Base-by-base conservation (phyloP, 371 early-diverging fungal genomes). In the Lichtheimia ornata region DNA sequence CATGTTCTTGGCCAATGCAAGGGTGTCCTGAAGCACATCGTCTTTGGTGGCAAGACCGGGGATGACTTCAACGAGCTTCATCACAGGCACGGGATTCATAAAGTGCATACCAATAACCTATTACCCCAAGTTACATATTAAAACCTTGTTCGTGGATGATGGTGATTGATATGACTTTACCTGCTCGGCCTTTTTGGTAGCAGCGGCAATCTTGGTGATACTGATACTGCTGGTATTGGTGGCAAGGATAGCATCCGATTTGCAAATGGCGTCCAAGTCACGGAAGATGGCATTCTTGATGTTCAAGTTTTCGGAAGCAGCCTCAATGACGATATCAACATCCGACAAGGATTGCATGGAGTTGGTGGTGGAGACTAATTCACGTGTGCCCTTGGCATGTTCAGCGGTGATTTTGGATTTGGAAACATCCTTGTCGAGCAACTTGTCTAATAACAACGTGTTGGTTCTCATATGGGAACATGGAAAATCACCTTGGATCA, bases 11-110 rank as follows among this genome's bases (percentile, higher is more conserved):
- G 97, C 94, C 24, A 98, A 71, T 4, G 76, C 84, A 61, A 87
- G 73, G 9, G 97, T 98, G 1, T 79, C 74, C 15, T 79, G 69
- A 42, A 95, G 71, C 14, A 96, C 94, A 24, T 78, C 73, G 35
- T 71, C 58, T 18, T 84, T 81, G 5, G 97, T 97, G 40, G 91
- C 92, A 59, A 97, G 69, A 18, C 97, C 97, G 7, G 98, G 94
- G 66, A 98, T 98, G 63, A 98, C 88, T 73, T 98, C 98, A 2
- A 98, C 97, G 24, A 97, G 80, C 77, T 94, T 93, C 98, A 98
- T 98, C 54, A 98, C 95, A 4, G 98, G 98, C 15, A 98, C 97
- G 35, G 95, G 93, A 75, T 94, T 94, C 94, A 95, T 94, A 66
- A 94, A 95, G 67, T 94, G 94, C 92, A 94, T 94, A 45, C 94